Conservation (phyloP, 345 rosid species). For the Clausena lansium region DNA sequence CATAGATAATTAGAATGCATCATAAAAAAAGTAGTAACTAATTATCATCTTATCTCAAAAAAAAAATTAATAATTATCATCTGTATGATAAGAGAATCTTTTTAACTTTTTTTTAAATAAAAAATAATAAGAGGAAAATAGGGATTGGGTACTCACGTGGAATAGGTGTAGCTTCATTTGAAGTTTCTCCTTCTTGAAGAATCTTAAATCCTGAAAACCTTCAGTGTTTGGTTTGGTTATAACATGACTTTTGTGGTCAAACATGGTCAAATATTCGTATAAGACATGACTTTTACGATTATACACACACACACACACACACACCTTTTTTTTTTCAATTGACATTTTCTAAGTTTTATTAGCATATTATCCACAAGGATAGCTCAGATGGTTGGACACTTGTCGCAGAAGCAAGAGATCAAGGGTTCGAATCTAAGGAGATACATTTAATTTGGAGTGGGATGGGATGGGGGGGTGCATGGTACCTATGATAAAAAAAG, state of each 20-base stretch:
- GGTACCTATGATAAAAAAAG: too few relatives aligned
- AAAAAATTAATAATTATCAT: background rate
- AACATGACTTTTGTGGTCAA: conserved; percentile 21
- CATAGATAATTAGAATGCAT: background rate
- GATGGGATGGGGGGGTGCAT: too few relatives aligned
- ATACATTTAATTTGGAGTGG: too few relatives aligned
- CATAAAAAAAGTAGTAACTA: background rate
- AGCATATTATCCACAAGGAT: too few relatives aligned
- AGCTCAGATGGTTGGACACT: too few relatives aligned
- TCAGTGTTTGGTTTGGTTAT: conserved; percentile 30
- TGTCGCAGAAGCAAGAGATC: too few relatives aligned
- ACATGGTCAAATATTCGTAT: conserved; percentile 12
- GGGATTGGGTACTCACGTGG: conserved; percentile 36
- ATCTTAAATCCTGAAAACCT: conserved; percentile 77
- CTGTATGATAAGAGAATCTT: background rate
- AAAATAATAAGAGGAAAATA: conserved; percentile 14
- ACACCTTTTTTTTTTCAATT: background rate
- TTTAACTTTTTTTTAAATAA: background rate
- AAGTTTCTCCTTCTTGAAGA: conserved; percentile 45
- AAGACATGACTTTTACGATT: background rate
- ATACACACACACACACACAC: too few relatives aligned
- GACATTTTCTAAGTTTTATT: conserved; percentile 5
- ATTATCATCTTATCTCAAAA: conserved; percentile 1
- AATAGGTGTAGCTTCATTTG: conserved; percentile 27
- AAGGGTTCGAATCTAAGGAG: too few relatives aligned